Evolutionary conservation across 441 rosid species (phyloP), one percentile per base, ranked within the genome.

Genomic region (Macaranga tanarius): DNA sequence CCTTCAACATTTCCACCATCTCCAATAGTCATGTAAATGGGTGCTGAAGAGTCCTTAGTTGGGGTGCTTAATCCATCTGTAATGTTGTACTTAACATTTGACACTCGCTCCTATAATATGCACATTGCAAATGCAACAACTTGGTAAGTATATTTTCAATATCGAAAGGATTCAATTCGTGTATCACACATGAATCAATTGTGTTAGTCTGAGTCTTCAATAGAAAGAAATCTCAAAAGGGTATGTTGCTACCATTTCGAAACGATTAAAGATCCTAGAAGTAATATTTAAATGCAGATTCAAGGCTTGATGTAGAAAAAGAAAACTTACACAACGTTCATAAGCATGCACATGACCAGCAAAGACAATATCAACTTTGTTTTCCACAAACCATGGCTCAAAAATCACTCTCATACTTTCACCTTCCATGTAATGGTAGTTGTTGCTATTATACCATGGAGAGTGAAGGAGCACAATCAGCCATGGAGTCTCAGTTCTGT

Each of bases 321-420:
- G 38, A 65, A 34, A 48, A 52, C 85, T 86, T 76, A 88, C 90
- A 0, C 85, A 57, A n/a, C 97, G 79, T 82, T 91, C 95, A 40
- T 91, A 89, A 2, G 90, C 83, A 79, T 89, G 97, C 25, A 91
- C 95, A 56, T 89, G 95, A 59, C 97, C 92, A 38, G 94, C 76
- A 1, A 89, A 78, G 12, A 91, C 97, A 11, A 89, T 15, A 67
- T 89, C 97, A 0, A 91, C 95, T 80, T 89, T 89, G 85, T 81
- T 40, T 72, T 90, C 17, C 19, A 92, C 88, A 13, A 90, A 80
- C 97, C 93, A 88, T 7, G 87, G 22, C 72, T 90, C 97, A 28
- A 84, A 90, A 28, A 68, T 76, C 22, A 87, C 91, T 66, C 92
- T 79, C 95, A 90, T 92, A 77, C 82, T 65, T 67, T 90, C 95